Conservation (phyloP, 768 basidiomycete species). For the Termitomyces sp. region DNA sequence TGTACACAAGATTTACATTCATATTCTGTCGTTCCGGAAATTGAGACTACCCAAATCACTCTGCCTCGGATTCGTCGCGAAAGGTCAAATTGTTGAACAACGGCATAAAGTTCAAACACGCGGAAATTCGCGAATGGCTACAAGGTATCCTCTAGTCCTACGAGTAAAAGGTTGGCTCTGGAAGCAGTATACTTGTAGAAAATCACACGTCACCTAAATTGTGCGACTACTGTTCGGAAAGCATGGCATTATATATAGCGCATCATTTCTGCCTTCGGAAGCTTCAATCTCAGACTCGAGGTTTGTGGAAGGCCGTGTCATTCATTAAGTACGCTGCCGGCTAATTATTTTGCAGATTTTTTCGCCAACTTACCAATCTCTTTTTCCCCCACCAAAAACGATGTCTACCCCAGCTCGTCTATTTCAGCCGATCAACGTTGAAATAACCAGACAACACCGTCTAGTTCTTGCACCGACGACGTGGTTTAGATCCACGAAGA, state of each 20-base stretch:
- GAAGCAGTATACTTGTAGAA: not conserved
- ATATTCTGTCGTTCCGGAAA: too few species aligned
- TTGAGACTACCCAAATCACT: too few species aligned
- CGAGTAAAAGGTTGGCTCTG: not conserved
- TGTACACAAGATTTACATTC: too few species aligned
- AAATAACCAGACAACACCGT: slow-evolving; percentile 33
- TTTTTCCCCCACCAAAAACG: not conserved
- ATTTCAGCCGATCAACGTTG: slow-evolving; percentile 38
- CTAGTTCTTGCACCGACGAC: slow-evolving; percentile 37
- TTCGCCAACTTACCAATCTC: not conserved
- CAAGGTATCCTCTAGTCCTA: not conserved
- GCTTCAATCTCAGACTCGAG: not conserved
- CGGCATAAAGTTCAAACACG: too few species aligned
- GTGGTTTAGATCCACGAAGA: slow-evolving; percentile 10
- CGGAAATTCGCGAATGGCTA: not conserved
- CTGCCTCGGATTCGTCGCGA: not conserved
- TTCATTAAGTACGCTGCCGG: not conserved
- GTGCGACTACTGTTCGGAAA: not conserved
- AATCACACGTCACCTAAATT: not conserved
- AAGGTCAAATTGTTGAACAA: not conserved
- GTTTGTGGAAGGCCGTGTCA: not conserved
- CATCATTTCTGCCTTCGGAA: not conserved
- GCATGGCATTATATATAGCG: not conserved
- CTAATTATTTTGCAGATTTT: not conserved
- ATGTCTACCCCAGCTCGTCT: slow-evolving; percentile 18